Percentiles rank a stretch among this genome's conserved stretches.
phyloP scores from a whole-genome alignment of 768 basidiomycete species.

The Candolleomyces eurysporus region DNA sequence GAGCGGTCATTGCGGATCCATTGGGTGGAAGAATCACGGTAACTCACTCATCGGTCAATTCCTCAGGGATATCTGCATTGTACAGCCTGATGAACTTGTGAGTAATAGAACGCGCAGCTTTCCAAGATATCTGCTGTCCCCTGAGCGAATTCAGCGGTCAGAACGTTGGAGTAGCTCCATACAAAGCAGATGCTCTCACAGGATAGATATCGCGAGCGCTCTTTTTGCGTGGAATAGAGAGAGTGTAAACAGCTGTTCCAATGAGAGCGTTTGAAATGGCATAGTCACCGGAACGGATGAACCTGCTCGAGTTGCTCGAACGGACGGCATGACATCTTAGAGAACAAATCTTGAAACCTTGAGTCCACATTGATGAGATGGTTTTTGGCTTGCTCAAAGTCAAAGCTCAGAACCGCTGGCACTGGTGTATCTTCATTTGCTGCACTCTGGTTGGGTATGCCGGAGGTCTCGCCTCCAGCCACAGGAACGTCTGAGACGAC shows the following conservation, averaged over 20 bases:
- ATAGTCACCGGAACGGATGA: constrained; percentile 75
- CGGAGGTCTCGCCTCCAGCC: neutral
- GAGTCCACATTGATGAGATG: constrained; percentile 68
- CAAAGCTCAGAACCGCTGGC: constrained; percentile 71
- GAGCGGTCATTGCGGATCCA: constrained; percentile 1
- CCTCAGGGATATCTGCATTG: constrained; percentile 72
- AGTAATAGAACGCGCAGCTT: constrained; percentile 80
- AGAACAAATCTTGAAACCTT: constrained; percentile 72
- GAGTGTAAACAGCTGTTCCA: too few relatives aligned
- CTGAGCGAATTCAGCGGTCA: constrained; percentile 27
- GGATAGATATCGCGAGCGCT: constrained; percentile 68
- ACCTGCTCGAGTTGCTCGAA: constrained; percentile 71
- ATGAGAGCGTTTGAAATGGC: neutral
- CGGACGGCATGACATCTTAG: constrained; percentile 66
- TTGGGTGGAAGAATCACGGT: neutral
- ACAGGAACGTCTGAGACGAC: neutral
- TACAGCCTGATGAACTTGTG: constrained; percentile 79
- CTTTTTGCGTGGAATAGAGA: constrained; percentile 28
- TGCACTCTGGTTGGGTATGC: neutral
- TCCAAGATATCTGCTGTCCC: constrained; percentile 82
- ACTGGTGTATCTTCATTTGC: constrained; percentile 39
- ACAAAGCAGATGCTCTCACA: constrained; percentile 42
- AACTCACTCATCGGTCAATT: constrained; percentile 43
- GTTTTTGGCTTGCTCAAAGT: constrained; percentile 69
- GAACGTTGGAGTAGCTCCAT: neutral